phyloP scores from a whole-genome alignment of 2,329 filamentous ascomycete genomes.

The Xylaria multiplex region DNA sequence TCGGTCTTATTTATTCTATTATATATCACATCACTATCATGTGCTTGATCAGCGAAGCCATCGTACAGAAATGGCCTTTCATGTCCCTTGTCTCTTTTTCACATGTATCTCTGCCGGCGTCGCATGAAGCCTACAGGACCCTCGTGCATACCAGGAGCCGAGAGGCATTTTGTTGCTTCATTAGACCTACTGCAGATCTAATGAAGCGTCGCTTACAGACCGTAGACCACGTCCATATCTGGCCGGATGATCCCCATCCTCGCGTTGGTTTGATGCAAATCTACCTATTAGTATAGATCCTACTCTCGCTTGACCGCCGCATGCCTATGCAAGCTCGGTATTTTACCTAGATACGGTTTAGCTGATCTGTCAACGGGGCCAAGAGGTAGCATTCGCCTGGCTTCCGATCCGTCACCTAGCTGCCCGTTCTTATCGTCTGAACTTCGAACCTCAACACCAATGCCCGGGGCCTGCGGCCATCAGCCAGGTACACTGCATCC shows the following conservation, averaged over 20 bases:
- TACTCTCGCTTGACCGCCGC: neutral
- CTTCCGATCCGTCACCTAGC: conserved; percentile 3
- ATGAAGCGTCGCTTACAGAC: neutral
- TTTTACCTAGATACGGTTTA: conserved; percentile 43
- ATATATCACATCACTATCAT: neutral
- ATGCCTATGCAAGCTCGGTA: conserved; percentile 37
- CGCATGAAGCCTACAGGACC: neutral
- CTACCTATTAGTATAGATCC: conserved; percentile 4
- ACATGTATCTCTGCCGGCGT: conserved; percentile 6
- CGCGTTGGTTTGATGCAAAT: conserved; percentile 11
- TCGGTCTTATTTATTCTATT: too few species aligned
- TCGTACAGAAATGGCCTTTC: neutral
- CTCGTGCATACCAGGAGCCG: neutral
- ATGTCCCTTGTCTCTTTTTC: neutral
- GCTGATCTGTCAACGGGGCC: conserved; percentile 39
- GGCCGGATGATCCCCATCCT: neutral
- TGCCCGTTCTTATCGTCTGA: conserved; percentile 14
- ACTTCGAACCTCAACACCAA: conserved; percentile 15
- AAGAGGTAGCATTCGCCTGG: conserved; percentile 32
- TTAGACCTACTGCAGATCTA: neutral
- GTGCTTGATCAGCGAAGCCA: neutral
- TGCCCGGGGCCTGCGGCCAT: neutral
- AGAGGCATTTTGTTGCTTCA: conserved; percentile 1
- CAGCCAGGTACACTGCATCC: conserved; percentile 10
- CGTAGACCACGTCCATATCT: conserved; percentile 4